Evolutionary conservation across 768 basidiomycete genomes (phyloP), one percentile per base, ranked within the genome.

Genomic region (Pulveroboletus sp.): DNA sequence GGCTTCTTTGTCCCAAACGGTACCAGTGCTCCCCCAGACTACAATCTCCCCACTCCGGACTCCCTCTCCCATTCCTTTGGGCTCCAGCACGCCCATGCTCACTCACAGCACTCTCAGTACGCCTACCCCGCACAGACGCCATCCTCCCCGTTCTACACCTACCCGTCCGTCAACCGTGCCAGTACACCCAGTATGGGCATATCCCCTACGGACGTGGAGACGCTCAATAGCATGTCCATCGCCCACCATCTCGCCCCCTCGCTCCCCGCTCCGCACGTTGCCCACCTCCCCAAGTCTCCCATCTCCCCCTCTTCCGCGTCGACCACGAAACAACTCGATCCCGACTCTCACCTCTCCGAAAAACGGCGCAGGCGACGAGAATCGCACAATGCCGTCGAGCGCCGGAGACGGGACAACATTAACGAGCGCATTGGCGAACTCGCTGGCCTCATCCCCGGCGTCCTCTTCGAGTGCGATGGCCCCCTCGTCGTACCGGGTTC

Each of bases 341-440:
- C 57, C 0, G 65, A 63, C 17, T 7, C 73, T 43, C 82, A 83
- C 39, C 78, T 82, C 56, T 77, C 80, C 55, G 93, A 95, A 70
- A 94, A 94, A 66, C 72, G 92, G 3, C 71, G 90, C 2, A 72
- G 89, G 32, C 71, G 93, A 43, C 70, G 93, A 51, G 93, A 94
- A 69, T 85, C 82, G 8, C 93, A 96, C 64, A 96, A 96, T 58
- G 91, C 91, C 2, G 93, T 96, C 56, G 93, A 96, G 72, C 74
- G 93, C 15, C 70, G 93, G 26, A 62, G 93, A 52, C 68, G 93
- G 42, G 93, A 96, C 63, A 94, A 93, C 66, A 96, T 96, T 67
- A 96, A 96, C 69, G 93, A 96, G 71, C 90, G 92, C 69, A 96
- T 96, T 58, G 79, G 80, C 35, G 93, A 96, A 66, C 79, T 96